Evolutionary conservation across 495 filamentous ascomycete species (phyloP), one percentile per base, ranked within the genome.

Genomic region (Talaromyces trachyspermus): DNA sequence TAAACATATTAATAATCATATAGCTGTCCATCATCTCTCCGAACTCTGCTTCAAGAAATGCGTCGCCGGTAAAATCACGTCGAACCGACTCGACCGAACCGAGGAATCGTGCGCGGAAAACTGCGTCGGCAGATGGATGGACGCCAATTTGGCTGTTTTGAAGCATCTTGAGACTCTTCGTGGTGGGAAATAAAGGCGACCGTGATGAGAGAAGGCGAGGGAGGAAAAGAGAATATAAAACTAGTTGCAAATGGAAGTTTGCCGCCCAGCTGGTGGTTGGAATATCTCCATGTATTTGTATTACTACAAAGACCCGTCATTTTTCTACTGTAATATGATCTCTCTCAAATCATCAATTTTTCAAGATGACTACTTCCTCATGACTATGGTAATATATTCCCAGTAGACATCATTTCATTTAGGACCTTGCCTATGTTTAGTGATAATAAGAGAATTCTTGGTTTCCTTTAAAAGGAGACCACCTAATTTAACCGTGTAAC

Each of bases 31-130:
- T 69, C 69, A 65, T 54, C 71, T 98, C 27, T 91, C 92, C 27
- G 85, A 91, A 55, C 74, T 84, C 44, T 98, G 92, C 78, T 98
- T 85, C 80, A 86, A 78, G 57, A 95, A 95, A 75, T 98, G 92
- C 75, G 72, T 85, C 48, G 80, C 82, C 22, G 66, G 78, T 43
- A 75, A 74, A 39, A 81, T 91, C 56, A 74, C 78, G 36, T 74
- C 68, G 35, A 76, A 77, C 22, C 71, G 75, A 51, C 72, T 97
- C 46, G 88, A 94, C 50, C 76, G 70, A 53, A 68, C 49, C 46
- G 92, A 98, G 73, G 81, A 88, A 68, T 56, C 68, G 4, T 98
- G 92, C 65, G 71, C 91, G 56, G 70, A 83, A 63, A 95, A 95
- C 70, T 98, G 92, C 58, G 87, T 96, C 37, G 86, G 94, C 50